Base-by-base conservation (phyloP, 106 monocot genomes). In the Chionographis japonica region DNA sequence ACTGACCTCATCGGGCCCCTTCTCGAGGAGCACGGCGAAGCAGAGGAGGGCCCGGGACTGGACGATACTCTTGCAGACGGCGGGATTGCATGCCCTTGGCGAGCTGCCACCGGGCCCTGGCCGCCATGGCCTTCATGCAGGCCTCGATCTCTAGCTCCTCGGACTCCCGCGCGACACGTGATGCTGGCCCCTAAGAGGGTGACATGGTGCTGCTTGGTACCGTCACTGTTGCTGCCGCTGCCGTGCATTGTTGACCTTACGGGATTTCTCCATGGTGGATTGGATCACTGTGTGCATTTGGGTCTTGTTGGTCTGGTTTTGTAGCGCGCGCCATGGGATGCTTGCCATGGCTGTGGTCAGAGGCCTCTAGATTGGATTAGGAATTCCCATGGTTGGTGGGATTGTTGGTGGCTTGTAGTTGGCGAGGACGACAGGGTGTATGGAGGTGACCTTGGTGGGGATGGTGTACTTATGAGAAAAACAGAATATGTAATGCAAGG, bases 11-110 rank as follows among this genome's bases (percentile, higher is more conserved):
- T 81, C 92, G 3, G 67, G 54, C 0, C 87, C 92, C 59, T 98
- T 98, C 67, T 89, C 97, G 10, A 98, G 75, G 3, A 98, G 80
- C 52, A 87, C 84, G 12, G 92, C 89, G 54, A 98, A 92, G 78
- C 97, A 98, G 18, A 98, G 83, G 8, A 98, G 75, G 0, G 92
- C 97, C 51, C 81, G 84, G 5, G 92, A 98, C 46, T 98, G 89
- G 0, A 86, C 86, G 62, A 98, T 98, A 78, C 81, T 92, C 78
- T 89, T 98, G 66, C 92, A 98, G 43, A 87, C 85, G 18, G 71
- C 82, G 0, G 75, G 12, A 62, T 92, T n/a, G n/a, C n/a, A n/a
- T 92, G 19, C 78, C 85, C 52, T 68, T 80, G 12, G 97, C 86
- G 3, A 89, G 84, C 20, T 77, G 79, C 78, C 82, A 89, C 14